These are phyloP conservation scores for Diaporthe caulivora DNA, from an alignment of 2,329 filamentous ascomycete species.

Conservation along the genomic window DNA sequence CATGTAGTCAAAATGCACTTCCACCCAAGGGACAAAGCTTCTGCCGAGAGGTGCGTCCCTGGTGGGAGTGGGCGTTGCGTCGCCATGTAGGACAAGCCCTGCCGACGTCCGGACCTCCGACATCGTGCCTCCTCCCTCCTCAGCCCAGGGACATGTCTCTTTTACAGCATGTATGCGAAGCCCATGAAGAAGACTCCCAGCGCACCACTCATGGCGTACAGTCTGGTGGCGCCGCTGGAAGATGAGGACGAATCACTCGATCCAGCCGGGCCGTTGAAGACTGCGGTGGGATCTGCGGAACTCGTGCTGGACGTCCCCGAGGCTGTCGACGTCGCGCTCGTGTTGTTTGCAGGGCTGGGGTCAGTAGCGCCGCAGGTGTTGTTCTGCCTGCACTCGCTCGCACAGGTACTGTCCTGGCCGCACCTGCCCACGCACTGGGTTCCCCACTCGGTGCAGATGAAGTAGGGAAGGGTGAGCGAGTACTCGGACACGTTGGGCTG, in stretches of 20 bases:
- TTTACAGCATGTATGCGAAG: constrained; percentile 38
- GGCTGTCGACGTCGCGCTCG: constrained; percentile 45
- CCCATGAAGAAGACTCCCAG: constrained; percentile 37
- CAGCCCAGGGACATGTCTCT: neutral
- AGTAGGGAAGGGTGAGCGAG: constrained; percentile 83
- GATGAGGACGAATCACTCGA: constrained; percentile 17
- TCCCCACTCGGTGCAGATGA: constrained; percentile 79
- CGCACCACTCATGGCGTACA: constrained; percentile 35
- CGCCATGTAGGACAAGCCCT: neutral
- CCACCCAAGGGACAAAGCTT: neutral
- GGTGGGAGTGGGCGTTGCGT: neutral
- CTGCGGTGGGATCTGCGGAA: constrained; percentile 47
- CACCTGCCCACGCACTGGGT: constrained; percentile 75
- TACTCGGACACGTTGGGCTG: constrained; percentile 82
- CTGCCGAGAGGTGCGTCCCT: neutral
- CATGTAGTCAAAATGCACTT: neutral
- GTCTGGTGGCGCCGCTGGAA: constrained; percentile 28
- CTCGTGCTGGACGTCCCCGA: constrained; percentile 40
- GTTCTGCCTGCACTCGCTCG: constrained; percentile 71
- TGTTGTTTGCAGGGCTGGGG: constrained; percentile 71
- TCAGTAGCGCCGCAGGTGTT: constrained; percentile 79
- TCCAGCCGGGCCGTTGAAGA: constrained; percentile 53
- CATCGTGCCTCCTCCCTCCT: neutral
- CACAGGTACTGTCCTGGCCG: constrained; percentile 68
- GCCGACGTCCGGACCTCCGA: constrained; percentile 17